Base-by-base conservation (phyloP, 495 filamentous ascomycete genomes). In the Choiromyces venosus region DNA sequence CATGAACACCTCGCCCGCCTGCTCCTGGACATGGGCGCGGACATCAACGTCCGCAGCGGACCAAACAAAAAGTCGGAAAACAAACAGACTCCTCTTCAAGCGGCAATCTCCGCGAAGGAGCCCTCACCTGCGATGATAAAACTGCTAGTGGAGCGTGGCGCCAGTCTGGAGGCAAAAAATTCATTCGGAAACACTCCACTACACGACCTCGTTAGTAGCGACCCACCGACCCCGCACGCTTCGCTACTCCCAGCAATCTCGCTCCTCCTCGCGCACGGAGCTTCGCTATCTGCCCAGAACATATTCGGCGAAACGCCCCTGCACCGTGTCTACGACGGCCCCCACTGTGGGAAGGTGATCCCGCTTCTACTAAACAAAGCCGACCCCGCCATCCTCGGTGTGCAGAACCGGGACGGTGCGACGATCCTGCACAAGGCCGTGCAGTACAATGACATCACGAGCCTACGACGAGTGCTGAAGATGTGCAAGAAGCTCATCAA, bases 151-250 rank as follows among this genome's bases (percentile, higher is more conserved):
- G 37, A n/a, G 12, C 19, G n/a, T 12, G 67, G 71, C 19, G 37
- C 71, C 8, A 38, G 46, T 19, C 61, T 64, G 10, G 37, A 73
- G 39, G 46, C 67, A 37, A 37, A 29, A 7, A 44, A 65, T 37
- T 52, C 61, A 6, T 38, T 52, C 25, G 71, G 71, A 36, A 44
- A 25, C 65, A 72, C 71, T 19, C 71, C 65, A n/a, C 67, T 72
- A 6, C 8, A 64, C 36, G 52, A 61, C 25, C 52, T 61, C 1
- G 52, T 61, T 12, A 61, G 52, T 29, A 61, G 25, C 12, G 25
- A 14, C 25, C 25, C n/a, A 56, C 46, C n/a, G 5, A 56, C 46
- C 46, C 46, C 52, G 25, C 25, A 29, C 52, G 25, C 52, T 33
- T 61, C 52, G 25, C 52, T 33, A 25, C 25, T 61, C 14, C 52